phyloP scores from a whole-genome alignment of 805 yeast genomes.

The Citeromyces matritensis region DNA sequence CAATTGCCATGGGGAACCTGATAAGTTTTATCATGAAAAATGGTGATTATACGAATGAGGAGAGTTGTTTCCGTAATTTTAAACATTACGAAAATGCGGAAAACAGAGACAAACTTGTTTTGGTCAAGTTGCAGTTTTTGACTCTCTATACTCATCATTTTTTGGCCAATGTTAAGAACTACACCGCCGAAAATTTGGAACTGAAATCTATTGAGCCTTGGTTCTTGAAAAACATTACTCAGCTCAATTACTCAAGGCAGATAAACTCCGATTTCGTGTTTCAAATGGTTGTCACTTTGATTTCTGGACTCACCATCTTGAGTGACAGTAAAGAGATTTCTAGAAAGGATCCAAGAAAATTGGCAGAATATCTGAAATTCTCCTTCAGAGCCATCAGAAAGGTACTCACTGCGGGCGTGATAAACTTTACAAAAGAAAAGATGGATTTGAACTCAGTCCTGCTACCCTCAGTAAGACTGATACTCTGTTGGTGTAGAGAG shows the following conservation, averaged over 20 bases:
- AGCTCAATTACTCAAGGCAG: slow-evolving; percentile 15
- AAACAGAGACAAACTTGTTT: slow-evolving; percentile 12
- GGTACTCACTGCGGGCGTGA: slow-evolving; percentile 13
- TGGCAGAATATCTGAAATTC: slow-evolving; percentile 20
- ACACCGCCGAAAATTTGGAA: slow-evolving; percentile 14
- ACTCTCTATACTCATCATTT: slow-evolving; percentile 19
- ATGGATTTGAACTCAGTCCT: slow-evolving; percentile 9
- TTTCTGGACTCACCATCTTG: slow-evolving; percentile 20
- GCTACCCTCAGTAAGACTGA: slow-evolving; percentile 28
- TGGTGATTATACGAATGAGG: not conserved
- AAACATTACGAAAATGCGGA: slow-evolving; percentile 9
- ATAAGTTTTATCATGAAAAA: slow-evolving; percentile 15
- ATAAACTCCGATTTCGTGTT: slow-evolving; percentile 16
- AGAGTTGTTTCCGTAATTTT: slow-evolving; percentile 7
- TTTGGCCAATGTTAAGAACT: slow-evolving; percentile 14
- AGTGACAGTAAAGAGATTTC: slow-evolving; percentile 9
- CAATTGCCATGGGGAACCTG: slow-evolving; percentile 31
- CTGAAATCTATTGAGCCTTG: slow-evolving; percentile 15
- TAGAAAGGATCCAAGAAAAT: slow-evolving; percentile 9
- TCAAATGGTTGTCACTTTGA: slow-evolving; percentile 19
- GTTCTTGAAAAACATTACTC: slow-evolving; percentile 11
- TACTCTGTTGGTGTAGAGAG: slow-evolving; percentile 42
- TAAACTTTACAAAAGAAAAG: not conserved
- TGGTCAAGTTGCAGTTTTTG: slow-evolving; percentile 15
- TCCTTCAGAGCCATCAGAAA: slow-evolving; percentile 22